Evolutionary conservation across 306 rosid species (phyloP).

Genomic region (Senna siamea): DNA sequence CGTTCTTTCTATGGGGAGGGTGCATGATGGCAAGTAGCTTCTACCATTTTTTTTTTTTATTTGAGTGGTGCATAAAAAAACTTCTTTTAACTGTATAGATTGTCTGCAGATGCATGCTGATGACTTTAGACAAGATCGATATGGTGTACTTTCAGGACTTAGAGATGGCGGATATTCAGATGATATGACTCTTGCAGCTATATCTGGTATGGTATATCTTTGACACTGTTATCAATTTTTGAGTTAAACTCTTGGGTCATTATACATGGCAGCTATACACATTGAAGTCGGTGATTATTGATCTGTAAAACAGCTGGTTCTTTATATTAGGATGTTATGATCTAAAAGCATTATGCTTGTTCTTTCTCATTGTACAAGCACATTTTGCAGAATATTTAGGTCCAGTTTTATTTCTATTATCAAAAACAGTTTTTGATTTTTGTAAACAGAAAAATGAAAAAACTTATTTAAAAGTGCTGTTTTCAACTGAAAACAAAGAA

Average conservation of each 20-base stretch:
- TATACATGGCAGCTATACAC: neutral
- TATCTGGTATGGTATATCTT: constrained; percentile 83
- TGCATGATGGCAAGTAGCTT: constrained; percentile 97
- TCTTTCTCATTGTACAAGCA: neutral
- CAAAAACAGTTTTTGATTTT: too few species aligned
- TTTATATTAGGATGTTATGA: neutral
- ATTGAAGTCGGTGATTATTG: neutral
- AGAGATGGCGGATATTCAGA: constrained; percentile 95
- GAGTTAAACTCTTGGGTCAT: neutral
- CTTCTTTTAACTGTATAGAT: constrained; percentile 42
- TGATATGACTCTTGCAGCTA: constrained; percentile 98
- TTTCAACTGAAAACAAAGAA: too few species aligned
- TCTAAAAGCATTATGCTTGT: constrained; percentile 7
- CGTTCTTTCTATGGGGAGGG: constrained; percentile 99
- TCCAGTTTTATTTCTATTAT: too few species aligned
- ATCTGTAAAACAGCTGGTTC: constrained; percentile 6
- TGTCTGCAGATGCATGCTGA: constrained; percentile 92
- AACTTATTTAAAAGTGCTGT: too few species aligned
- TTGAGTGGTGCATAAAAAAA: constrained; percentile 16
- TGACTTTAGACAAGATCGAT: constrained; percentile 78
- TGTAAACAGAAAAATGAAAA: too few species aligned
- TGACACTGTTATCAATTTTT: constrained; percentile 3
- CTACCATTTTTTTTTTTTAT: constrained; percentile 19
- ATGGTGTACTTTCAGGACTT: constrained; percentile 86
- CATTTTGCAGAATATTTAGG: neutral